Percentiles rank a stretch among this genome's conserved stretches.
These are phyloP conservation scores for Nakazawaea ishiwadae DNA, from an alignment of 805 yeast genomes.

Conservation along the genomic window DNA sequence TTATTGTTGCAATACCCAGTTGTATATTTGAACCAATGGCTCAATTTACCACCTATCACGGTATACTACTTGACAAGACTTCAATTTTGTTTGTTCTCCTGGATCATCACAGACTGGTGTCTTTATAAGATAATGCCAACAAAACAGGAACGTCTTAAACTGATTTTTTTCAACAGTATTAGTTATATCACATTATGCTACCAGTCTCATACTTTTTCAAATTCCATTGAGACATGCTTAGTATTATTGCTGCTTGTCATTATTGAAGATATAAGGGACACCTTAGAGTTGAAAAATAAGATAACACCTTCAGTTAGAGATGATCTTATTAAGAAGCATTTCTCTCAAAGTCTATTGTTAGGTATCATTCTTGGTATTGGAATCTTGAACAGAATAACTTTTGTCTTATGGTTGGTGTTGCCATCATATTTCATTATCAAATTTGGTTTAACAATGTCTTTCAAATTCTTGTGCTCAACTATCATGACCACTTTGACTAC, in stretches of 20 bases:
- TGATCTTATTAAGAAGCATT: neutral
- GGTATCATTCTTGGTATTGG: constrained; percentile 63
- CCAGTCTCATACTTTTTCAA: constrained; percentile 89
- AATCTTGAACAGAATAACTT: constrained; percentile 79
- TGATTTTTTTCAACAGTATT: constrained; percentile 45
- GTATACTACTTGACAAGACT: constrained; percentile 53
- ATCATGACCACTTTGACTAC: constrained; percentile 29
- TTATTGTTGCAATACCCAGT: constrained; percentile 71
- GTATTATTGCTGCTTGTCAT: constrained; percentile 46
- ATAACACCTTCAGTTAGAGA: neutral
- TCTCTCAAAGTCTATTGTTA: constrained; percentile 21
- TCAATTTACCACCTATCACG: constrained; percentile 40
- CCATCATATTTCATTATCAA: constrained; percentile 50
- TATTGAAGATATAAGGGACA: constrained; percentile 30
- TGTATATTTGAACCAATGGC: constrained; percentile 23
- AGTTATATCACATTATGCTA: constrained; percentile 71
- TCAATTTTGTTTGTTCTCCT: constrained; percentile 29
- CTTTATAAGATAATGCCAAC: constrained; percentile 26
- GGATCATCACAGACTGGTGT: constrained; percentile 28
- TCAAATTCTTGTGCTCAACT: constrained; percentile 28
- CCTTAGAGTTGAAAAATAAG: constrained; percentile 14
- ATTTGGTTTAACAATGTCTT: constrained; percentile 30
- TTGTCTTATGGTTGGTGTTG: constrained; percentile 64
- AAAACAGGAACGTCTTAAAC: constrained; percentile 30
- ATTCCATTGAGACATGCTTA: constrained; percentile 68